Base-by-base conservation (phyloP, 768 basidiomycete species). In the Trametes coccinea region DNA sequence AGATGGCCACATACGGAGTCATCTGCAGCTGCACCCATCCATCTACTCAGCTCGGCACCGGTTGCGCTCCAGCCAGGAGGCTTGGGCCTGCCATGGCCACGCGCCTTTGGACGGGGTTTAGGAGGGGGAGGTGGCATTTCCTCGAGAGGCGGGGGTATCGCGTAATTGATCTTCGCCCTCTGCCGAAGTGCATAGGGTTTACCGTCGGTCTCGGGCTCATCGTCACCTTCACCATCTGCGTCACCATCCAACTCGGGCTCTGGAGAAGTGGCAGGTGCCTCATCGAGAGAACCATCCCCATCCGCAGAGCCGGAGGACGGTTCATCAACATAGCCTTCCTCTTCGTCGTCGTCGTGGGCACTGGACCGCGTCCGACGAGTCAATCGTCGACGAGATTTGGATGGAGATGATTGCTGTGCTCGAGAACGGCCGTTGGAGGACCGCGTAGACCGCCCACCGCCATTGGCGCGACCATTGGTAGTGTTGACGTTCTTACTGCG, bases 131-230 rank as follows among this genome's bases (percentile, higher is more conserved):
- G 68, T 27, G 65, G 74, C 71, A 89, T 75, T 39, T 92, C 90
- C 52, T 93, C 92, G 14, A 93, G 76, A 0, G 91, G 88, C 0
- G 92, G 91, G 1, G 89, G 90, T 22, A 92, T 89, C 11, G 87
- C 87, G 59, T 93, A 93, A 69, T 93, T 92, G 66, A 93, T 85
- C 61, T 82, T 80, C 47, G 69, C 70, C 53, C 91, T 78, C 67
- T 86, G 83, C 17, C 92, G 78, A 40, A 93, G 77, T 0, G 84
- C 69, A 67, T 93, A 93, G 14, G 84, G 84, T 47, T 78, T 80
- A 8, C 82, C 84, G 57, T 85, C 84, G 27, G 70, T 79, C 44
- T 83, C 82, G 6, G 79, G 77, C 29, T 73, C 75, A 11, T 69
- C 73, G 7, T 74, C 76, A n/a, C 79, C 78, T 22, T 77, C 79